These are phyloP conservation scores for Solanum pinnatisectum DNA, from an alignment of 257 asterid genomes.

Conservation along the genomic window DNA sequence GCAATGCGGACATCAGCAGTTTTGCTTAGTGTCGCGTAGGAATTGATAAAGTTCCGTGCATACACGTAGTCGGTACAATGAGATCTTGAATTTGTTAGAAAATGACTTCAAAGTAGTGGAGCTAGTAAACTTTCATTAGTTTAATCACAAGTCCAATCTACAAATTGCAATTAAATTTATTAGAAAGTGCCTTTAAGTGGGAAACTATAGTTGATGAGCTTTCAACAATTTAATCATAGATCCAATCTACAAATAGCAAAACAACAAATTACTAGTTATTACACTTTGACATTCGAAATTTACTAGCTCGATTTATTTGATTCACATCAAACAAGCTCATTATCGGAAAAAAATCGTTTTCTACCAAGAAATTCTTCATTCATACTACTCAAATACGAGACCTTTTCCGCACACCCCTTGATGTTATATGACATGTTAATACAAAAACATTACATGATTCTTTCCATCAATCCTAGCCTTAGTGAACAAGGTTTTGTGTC, in stretches of 20 bases:
- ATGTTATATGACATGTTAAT: neutral
- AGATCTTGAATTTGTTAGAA: neutral
- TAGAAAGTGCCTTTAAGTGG: neutral
- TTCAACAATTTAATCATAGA: neutral
- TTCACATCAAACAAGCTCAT: neutral
- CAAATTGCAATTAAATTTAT: neutral
- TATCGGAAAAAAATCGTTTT: neutral
- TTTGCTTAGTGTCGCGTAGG: neutral
- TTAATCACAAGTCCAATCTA: neutral
- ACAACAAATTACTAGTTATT: neutral
- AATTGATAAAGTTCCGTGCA: neutral
- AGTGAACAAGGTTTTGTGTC: fast-evolving
- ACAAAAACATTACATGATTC: neutral
- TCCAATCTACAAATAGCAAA: neutral
- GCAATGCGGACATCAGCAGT: neutral
- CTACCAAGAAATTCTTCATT: neutral
- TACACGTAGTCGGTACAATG: neutral
- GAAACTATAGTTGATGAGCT: neutral
- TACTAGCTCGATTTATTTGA: neutral
- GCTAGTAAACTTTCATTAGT: neutral
- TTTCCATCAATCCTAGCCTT: neutral
- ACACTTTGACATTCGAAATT: neutral
- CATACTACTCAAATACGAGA: neutral
- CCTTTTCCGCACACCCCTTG: neutral
- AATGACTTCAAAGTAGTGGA: neutral